A percentile compares a stretch with the other conserved stretches of the same genome.
These are phyloP conservation scores for Tausonia pullulans DNA, from an alignment of 1,284 basidiomycete genomes.

Conservation along the genomic window DNA sequence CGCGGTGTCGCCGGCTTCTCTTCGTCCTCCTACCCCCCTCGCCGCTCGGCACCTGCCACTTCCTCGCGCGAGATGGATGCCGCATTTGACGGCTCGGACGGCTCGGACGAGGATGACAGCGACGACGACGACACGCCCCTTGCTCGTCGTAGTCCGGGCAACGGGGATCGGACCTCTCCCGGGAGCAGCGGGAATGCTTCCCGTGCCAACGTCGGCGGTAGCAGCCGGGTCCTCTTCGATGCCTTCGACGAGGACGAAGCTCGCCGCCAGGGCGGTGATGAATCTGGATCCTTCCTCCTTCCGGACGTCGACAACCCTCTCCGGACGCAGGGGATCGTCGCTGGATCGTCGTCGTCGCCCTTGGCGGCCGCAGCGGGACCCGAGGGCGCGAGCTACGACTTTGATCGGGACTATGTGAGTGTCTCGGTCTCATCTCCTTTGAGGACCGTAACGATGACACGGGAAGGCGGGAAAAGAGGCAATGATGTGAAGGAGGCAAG, in stretches of 20 bases:
- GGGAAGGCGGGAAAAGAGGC: too few relatives aligned
- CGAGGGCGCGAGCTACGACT: slow-evolving; percentile 52
- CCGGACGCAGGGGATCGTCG: neutral
- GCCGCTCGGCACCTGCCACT: neutral
- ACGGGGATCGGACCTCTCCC: slow-evolving; percentile 13
- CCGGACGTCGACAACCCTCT: slow-evolving; percentile 3
- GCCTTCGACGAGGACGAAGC: slow-evolving; percentile 5
- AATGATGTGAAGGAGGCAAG: too few relatives aligned
- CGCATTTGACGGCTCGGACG: slow-evolving; percentile 17
- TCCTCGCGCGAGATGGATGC: slow-evolving; percentile 11
- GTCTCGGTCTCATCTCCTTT: too few relatives aligned
- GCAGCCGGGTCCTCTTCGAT: neutral
- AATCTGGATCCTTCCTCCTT: neutral
- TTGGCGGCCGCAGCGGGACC: neutral
- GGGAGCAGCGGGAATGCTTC: slow-evolving; percentile 8
- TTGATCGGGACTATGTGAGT: slow-evolving; percentile 62
- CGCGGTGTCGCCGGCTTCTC: too few relatives aligned
- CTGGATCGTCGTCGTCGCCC: neutral
- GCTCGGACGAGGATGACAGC: slow-evolving; percentile 1
- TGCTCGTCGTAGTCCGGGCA: slow-evolving; percentile 9
- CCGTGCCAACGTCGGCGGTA: neutral
- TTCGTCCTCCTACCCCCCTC: neutral
- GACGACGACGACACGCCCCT: slow-evolving; percentile 11
- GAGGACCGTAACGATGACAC: too few relatives aligned
- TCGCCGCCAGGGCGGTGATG: neutral